These are phyloP conservation scores for Sambucus nigra DNA, from an alignment of 129 eudicot species.

Conservation along the genomic window DNA sequence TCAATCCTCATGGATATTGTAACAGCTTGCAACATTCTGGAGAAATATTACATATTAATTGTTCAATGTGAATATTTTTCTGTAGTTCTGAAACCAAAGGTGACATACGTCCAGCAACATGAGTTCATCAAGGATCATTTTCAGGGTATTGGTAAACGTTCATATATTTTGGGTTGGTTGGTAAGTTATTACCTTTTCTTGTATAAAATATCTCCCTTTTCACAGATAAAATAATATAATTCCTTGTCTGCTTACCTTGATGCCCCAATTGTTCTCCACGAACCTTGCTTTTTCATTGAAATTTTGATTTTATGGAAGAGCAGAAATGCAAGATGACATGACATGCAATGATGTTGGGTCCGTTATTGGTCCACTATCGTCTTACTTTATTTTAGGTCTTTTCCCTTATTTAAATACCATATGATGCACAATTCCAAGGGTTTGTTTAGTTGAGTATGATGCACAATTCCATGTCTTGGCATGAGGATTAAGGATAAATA, in stretches of 20 bases:
- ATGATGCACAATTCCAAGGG: too few relatives aligned
- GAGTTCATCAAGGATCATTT: slow-evolving; percentile 75
- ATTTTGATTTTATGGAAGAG: not conserved
- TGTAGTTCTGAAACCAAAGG: slow-evolving; percentile 44
- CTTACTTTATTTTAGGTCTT: too few relatives aligned
- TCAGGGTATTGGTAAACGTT: slow-evolving; percentile 63
- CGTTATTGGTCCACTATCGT: not conserved
- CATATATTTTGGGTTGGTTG: slow-evolving; percentile 61
- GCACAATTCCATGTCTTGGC: too few relatives aligned
- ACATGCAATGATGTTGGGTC: not conserved
- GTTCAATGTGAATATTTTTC: slow-evolving; percentile 6
- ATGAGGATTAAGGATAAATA: too few relatives aligned
- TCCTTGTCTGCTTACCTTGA: not conserved
- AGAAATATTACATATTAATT: not conserved
- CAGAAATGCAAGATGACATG: not conserved
- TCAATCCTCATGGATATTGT: not conserved
- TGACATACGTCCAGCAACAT: slow-evolving; percentile 61
- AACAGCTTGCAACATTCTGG: too few relatives aligned
- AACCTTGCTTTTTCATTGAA: not conserved
- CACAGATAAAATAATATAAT: not conserved
- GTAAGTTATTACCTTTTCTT: slow-evolving; percentile 28
- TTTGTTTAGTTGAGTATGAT: too few relatives aligned
- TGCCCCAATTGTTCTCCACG: not conserved
- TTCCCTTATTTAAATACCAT: too few relatives aligned
- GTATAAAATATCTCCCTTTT: not conserved